These are phyloP conservation scores for Staphylotrichum tortipilum DNA, from an alignment of 495 filamentous ascomycete genomes.

Conservation along the genomic window DNA sequence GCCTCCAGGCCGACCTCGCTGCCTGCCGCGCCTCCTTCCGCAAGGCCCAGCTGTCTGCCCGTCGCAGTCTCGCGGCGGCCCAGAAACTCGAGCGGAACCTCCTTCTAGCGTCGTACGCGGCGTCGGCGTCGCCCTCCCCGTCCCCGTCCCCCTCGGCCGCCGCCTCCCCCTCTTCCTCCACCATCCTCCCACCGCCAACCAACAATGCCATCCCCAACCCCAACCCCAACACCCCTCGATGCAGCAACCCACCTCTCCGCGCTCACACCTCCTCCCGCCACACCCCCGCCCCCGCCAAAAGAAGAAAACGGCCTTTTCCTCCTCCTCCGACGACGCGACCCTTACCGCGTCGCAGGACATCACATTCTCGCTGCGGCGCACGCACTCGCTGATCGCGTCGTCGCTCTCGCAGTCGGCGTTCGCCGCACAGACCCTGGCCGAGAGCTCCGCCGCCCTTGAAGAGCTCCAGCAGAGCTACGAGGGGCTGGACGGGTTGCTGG, in stretches of 20 bases:
- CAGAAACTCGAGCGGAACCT: conserved; percentile 68
- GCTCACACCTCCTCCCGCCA: conserved; percentile 7
- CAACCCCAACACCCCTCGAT: conserved; percentile 19
- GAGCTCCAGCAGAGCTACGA: conserved; percentile 73
- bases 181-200: conserved; percentile 7
- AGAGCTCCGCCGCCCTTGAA: conserved; percentile 69
- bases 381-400: conserved; percentile 71
- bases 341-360: conserved; percentile 76
- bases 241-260: neutral
- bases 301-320: conserved; percentile 22
- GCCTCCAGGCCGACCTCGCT: conserved; percentile 60
- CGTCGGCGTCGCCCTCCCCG: conserved; percentile 28
- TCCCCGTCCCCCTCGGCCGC: conserved; percentile 29
- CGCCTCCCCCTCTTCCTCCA: conserved; percentile 21
- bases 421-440: conserved; percentile 75
- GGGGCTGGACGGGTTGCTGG: conserved; percentile 65
- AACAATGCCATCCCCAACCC: conserved; percentile 5
- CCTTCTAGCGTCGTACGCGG: conserved; percentile 56
- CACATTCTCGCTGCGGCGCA: conserved; percentile 72
- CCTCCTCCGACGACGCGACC: conserved; percentile 60
- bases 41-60: conserved; percentile 74
- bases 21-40: conserved; percentile 69
- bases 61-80: conserved; percentile 62
- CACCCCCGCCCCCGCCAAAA: conserved; percentile 18
- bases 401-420: conserved; percentile 81